Conservation (phyloP, 2,329 filamentous ascomycete species). For the Trichophyton equinum region DNA sequence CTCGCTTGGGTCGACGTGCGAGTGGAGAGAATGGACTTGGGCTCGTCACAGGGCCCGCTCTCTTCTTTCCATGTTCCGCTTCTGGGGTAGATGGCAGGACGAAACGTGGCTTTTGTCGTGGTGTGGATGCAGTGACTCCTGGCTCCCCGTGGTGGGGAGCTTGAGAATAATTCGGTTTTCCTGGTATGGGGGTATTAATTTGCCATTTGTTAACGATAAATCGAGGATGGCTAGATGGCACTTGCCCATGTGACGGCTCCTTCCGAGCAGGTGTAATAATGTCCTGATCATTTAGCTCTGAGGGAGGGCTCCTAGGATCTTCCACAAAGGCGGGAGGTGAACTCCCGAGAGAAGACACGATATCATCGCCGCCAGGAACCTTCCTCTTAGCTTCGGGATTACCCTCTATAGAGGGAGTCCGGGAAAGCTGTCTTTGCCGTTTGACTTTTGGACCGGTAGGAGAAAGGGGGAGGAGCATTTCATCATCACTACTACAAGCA, state of each 20-base stretch:
- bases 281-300: constrained; percentile 10
- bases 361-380: neutral
- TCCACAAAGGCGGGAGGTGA: constrained; percentile 2
- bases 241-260: neutral
- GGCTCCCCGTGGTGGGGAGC: neutral
- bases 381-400: neutral
- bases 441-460: constrained; percentile 18
- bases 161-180: neutral
- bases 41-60: constrained; percentile 6
- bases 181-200: neutral
- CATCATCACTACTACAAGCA: constrained; percentile 20
- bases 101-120: constrained; percentile 25
- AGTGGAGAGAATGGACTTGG: constrained; percentile 25
- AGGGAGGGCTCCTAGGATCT: neutral
- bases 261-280: neutral
- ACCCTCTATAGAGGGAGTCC: constrained; percentile 7
- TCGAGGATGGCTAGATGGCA: neutral
- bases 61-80: neutral
- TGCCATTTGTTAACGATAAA: neutral
- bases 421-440: constrained; percentile 20
- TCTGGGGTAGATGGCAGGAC: constrained; percentile 26
- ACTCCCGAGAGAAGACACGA: neutral
- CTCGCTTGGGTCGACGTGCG: constrained; percentile 12
- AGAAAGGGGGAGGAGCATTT: constrained; percentile 19
- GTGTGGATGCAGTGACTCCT: neutral